Percentiles rank a stretch among this genome's conserved stretches.
Conservation (phyloP, 2,329 filamentous ascomycete genomes). For the Stenocarpella maydis region DNA sequence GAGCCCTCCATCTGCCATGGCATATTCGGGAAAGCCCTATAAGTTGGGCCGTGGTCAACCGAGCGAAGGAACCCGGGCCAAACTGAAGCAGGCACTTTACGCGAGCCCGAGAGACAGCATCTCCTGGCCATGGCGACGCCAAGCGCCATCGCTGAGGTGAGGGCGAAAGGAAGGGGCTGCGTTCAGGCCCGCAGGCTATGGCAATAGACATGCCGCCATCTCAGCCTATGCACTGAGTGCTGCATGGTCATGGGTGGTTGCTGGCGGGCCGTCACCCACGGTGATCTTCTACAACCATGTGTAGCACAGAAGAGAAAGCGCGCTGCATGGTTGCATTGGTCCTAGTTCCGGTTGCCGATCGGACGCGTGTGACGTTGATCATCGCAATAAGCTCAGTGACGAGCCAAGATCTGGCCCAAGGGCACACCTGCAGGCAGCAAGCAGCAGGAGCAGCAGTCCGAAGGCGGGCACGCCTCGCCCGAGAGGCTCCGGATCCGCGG, state of each 20-base stretch:
- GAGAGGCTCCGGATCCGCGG: constrained; percentile 9
- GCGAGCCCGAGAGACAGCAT: constrained; percentile 50
- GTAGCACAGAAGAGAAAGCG: constrained; percentile 29
- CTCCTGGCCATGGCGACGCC: constrained; percentile 64
- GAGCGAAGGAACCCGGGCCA: not conserved
- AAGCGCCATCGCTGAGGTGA: constrained; percentile 56
- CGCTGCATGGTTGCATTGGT: constrained; percentile 11
- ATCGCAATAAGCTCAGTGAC: constrained; percentile 18
- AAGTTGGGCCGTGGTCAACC: constrained; percentile 47
- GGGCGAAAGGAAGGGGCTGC: constrained; percentile 36
- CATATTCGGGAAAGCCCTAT: constrained; percentile 66
- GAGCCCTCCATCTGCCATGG: constrained; percentile 68
- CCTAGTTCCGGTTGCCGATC: constrained; percentile 19
- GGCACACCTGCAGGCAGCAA: not conserved
- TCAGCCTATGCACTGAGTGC: constrained; percentile 41
- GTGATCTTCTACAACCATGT: constrained; percentile 42
- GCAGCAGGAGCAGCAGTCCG: constrained; percentile 2
- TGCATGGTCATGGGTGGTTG: constrained; percentile 42
- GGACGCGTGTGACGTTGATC: constrained; percentile 24
- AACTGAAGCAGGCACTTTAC: constrained; percentile 35
- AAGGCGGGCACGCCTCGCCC: not conserved
- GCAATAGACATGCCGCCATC: constrained; percentile 39
- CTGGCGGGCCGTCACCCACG: constrained; percentile 33
- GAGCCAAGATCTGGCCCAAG: constrained; percentile 24
- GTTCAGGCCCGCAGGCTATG: constrained; percentile 43